A percentile compares a stretch with the other conserved stretches of the same genome.
Evolutionary conservation across 306 rosid species (phyloP).

Genomic region (Malus sylvestris): DNA sequence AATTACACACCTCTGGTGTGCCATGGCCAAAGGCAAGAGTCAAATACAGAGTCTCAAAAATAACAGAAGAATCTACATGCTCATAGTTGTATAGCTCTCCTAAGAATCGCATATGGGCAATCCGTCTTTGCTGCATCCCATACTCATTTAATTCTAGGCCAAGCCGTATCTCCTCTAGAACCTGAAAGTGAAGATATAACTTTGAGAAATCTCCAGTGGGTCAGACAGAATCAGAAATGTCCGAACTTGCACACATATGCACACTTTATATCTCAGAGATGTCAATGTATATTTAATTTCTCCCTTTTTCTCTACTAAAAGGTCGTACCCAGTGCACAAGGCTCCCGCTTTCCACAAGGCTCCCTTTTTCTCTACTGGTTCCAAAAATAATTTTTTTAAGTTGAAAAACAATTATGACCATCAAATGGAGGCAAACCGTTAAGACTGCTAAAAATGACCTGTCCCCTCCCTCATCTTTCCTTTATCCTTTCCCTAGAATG

Average conservation of each 20-base stretch:
- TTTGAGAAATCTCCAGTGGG: neutral
- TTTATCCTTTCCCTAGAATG: neutral
- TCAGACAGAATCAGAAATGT: neutral
- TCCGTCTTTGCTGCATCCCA: constrained; percentile 94
- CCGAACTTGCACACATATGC: neutral
- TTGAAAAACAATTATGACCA: neutral
- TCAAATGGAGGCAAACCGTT: neutral
- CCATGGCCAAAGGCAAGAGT: constrained; percentile 78
- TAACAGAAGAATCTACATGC: constrained; percentile 94
- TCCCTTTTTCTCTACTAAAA: neutral
- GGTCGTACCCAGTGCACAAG: too few species aligned
- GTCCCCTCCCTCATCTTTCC: neutral
- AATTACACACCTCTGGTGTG: constrained; percentile 66
- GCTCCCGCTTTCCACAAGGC: too few species aligned
- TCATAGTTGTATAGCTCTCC: constrained; percentile 97
- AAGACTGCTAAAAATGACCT: neutral
- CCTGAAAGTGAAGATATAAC: constrained; percentile 42
- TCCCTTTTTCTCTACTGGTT: neutral
- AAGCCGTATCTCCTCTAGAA: constrained; percentile 93
- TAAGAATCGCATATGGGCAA: constrained; percentile 91
- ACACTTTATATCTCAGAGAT: neutral
- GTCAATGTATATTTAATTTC: neutral
- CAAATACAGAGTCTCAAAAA: constrained; percentile 87
- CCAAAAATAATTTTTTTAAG: neutral
- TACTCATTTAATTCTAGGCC: constrained; percentile 91